A percentile compares a stretch with the other conserved stretches of the same genome.
Conservation (phyloP, 2,329 filamentous ascomycete species). For the Coniochaeta pulveracea region DNA sequence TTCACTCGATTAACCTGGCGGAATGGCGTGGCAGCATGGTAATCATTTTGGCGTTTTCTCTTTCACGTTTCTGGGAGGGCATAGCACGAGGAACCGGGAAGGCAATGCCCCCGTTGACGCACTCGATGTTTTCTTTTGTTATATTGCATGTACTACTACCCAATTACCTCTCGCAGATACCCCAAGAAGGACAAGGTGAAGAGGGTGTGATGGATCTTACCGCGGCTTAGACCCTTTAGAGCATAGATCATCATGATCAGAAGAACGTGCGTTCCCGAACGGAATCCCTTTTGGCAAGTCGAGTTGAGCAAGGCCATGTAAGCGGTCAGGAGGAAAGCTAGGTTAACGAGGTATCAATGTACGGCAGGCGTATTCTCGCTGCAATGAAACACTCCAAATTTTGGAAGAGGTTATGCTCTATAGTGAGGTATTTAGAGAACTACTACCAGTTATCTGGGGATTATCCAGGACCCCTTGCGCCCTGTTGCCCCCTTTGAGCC, state of each 20-base stretch:
- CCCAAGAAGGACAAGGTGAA: neutral
- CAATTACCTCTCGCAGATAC: slow-evolving; percentile 3
- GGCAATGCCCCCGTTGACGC: too few species aligned
- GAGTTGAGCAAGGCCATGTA: neutral
- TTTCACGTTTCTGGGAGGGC: neutral
- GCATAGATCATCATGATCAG: too few species aligned
- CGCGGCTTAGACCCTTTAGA: too few species aligned
- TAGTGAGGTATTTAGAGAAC: too few species aligned
- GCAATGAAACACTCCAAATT: too few species aligned
- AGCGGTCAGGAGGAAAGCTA: too few species aligned
- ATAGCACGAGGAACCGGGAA: neutral
- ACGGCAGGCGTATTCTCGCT: too few species aligned
- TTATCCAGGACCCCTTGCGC: too few species aligned
- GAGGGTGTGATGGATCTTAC: neutral
- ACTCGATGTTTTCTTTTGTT: slow-evolving; percentile 3
- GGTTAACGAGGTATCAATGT: slow-evolving; percentile 1
- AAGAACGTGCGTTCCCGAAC: too few species aligned
- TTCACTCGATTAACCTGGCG: neutral
- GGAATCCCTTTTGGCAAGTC: neutral
- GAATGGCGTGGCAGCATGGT: neutral
- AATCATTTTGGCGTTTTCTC: slow-evolving; percentile 1
- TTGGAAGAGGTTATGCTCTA: too few species aligned
- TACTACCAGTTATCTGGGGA: too few species aligned
- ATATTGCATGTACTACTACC: neutral
- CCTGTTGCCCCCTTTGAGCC: neutral